phyloP scores from a whole-genome alignment of 768 basidiomycete species.

The Russula brevipes region DNA sequence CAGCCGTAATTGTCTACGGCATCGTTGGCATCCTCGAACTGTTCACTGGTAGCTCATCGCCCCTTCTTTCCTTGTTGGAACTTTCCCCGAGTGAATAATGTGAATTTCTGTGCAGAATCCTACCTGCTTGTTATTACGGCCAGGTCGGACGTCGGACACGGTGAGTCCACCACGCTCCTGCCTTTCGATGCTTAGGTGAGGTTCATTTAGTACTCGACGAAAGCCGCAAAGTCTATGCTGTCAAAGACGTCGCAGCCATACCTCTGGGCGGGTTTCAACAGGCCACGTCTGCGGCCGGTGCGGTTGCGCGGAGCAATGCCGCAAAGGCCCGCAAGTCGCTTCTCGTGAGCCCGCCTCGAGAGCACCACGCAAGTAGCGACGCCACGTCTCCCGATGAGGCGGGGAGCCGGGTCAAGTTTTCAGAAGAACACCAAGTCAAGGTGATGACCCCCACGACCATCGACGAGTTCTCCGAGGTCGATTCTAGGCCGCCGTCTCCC shows the following conservation, averaged over 20 bases:
- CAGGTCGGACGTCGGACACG: conserved; percentile 54
- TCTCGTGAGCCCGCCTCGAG: conserved; percentile 27
- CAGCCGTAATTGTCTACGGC: conserved; percentile 61
- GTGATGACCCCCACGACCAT: conserved; percentile 36
- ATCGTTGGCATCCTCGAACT: conserved; percentile 70
- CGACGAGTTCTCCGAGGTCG: conserved; percentile 24
- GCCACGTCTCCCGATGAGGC: conserved; percentile 10
- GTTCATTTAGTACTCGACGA: conserved; percentile 54
- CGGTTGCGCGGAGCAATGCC: conserved; percentile 48
- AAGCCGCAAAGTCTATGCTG: conserved; percentile 54
- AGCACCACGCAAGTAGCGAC: conserved; percentile 12
- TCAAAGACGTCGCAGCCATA: conserved; percentile 66
- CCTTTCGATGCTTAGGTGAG: not conserved
- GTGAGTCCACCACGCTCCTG: conserved; percentile 41
- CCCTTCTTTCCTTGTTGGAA: conserved; percentile 1
- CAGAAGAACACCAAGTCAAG: conserved; percentile 43
- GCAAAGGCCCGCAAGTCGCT: conserved; percentile 44
- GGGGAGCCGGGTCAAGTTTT: conserved; percentile 49
- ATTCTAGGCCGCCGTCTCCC: conserved; percentile 27
- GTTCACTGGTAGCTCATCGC: conserved; percentile 52
- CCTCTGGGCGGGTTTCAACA: conserved; percentile 58
- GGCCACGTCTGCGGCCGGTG: conserved; percentile 49
- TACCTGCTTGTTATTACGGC: conserved; percentile 71
- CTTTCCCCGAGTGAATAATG: not conserved
- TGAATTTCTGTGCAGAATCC: conserved; percentile 45